A percentile compares a stretch with the other conserved stretches of the same genome.
Conservation (phyloP, 2,329 filamentous ascomycete species). For the Penicillium sp. region DNA sequence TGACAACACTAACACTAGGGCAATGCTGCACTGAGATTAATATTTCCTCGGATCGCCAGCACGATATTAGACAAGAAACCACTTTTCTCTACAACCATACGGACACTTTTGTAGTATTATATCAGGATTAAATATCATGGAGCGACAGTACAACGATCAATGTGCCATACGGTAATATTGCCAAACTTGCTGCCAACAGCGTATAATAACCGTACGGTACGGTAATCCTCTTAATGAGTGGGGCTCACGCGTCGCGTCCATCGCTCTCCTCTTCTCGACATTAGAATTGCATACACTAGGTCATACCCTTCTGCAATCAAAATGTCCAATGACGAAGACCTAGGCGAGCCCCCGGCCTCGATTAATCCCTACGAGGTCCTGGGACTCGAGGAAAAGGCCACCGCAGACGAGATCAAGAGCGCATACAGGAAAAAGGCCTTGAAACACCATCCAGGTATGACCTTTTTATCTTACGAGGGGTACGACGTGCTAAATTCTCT, state of each 20-base stretch:
- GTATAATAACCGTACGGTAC: neutral
- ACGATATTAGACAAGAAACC: too few relatives aligned
- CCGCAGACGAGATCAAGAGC: conserved; percentile 74
- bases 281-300: neutral
- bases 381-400: conserved; percentile 65
- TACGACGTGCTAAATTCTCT: neutral
- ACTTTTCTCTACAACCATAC: too few relatives aligned
- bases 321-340: conserved; percentile 44
- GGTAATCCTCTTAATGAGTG: neutral
- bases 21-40: too few relatives aligned
- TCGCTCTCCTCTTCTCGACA: neutral
- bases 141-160: too few relatives aligned
- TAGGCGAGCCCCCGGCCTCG: conserved; percentile 62
- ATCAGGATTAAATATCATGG: too few relatives aligned
- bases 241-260: neutral
- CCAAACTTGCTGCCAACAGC: too few relatives aligned
- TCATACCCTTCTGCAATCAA: neutral
- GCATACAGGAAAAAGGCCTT: conserved; percentile 90
- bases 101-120: too few relatives aligned
- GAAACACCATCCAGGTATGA: conserved; percentile 75
- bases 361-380: conserved; percentile 78
- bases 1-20: too few relatives aligned
- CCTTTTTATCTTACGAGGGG: neutral
- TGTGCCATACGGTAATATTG: too few relatives aligned
- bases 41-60: too few relatives aligned